These are phyloP conservation scores for Benincasa hispida DNA, from an alignment of 306 rosid genomes.

Conservation along the genomic window DNA sequence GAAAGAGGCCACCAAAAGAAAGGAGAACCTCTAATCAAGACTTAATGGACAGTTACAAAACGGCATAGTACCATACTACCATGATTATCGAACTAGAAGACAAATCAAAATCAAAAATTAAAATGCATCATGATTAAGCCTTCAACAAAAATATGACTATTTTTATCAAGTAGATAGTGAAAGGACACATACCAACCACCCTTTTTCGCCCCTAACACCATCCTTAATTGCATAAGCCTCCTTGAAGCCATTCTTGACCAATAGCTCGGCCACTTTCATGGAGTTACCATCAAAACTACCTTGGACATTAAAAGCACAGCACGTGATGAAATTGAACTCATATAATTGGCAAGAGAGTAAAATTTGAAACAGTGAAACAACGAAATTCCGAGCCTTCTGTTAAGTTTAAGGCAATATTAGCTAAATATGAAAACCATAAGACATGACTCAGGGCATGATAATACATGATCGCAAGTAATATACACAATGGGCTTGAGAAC, in stretches of 20 bases:
- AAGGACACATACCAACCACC: constrained; percentile 69
- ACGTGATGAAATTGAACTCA: constrained; percentile 15
- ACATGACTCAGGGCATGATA: neutral
- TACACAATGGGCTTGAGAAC: neutral
- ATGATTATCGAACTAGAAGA: neutral
- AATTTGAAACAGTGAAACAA: neutral
- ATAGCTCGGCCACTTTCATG: constrained; percentile 71
- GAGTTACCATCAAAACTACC: constrained; percentile 95
- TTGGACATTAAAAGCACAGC: constrained; percentile 52
- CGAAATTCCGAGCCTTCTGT: neutral
- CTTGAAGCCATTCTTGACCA: constrained; percentile 82
- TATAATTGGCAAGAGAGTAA: neutral
- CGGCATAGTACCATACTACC: too few species aligned
- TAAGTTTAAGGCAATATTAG: neutral
- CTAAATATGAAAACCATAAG: neutral
- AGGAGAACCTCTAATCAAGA: neutral
- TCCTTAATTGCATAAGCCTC: constrained; percentile 84
- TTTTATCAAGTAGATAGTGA: neutral
- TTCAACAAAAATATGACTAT: constrained; percentile 4
- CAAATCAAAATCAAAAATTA: neutral
- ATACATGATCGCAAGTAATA: neutral
- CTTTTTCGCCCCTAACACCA: constrained; percentile 70
- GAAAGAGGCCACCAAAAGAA: neutral
- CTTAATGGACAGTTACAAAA: too few species aligned
- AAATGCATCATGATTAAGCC: neutral